Evolutionary conservation across 768 basidiomycete species (phyloP), one percentile per base, ranked within the genome.

Genomic region (Kwoniella dejecticola): DNA sequence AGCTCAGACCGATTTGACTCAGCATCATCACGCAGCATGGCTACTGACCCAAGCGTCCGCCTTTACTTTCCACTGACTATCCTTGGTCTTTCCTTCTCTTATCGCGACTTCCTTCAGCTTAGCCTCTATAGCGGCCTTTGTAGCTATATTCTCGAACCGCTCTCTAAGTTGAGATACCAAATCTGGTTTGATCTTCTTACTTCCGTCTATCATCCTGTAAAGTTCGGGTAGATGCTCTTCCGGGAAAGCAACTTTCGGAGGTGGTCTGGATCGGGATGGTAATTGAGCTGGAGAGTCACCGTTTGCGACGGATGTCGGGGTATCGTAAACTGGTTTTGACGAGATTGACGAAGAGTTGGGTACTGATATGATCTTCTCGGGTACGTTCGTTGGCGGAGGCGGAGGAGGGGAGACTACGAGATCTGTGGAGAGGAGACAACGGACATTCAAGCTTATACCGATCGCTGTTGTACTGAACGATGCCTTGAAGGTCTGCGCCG

Each of bases 1-100:
- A n/a, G n/a, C n/a, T n/a, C n/a, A n/a, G n/a, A n/a, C n/a, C n/a
- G n/a, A n/a, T n/a, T n/a, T 17, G 31, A 13, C 21, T 29, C 27
- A n/a, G n/a, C 46, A n/a, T n/a, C 26, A 21, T 21, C 19, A 12
- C n/a, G n/a, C n/a, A n/a, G n/a, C n/a, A n/a, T n/a, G n/a, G n/a
- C 13, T 2, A 75, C 77, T 76, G 55, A 76, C 76, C 77, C 77
- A 79, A 42, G 74, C 76, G 44, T 68, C 72, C n/a, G 63, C 56
- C 27, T 64, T 65, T 17, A 79, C 71, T 36, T 52, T 70, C 77
- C 77, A 79, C 21, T 52, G 57, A 31, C 60, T 66, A 31, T 70
- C 71, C 54, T 71, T 74, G 3, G 46, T 53, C 49, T 69, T 72
- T 2, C 71, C 72, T 46, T 74, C 67, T 31, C 67, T 66, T 0